Evolutionary conservation across 2,329 filamentous ascomycete species (phyloP), one percentile per base, ranked within the genome.

Genomic region (Dactylellina parvicollis): DNA sequence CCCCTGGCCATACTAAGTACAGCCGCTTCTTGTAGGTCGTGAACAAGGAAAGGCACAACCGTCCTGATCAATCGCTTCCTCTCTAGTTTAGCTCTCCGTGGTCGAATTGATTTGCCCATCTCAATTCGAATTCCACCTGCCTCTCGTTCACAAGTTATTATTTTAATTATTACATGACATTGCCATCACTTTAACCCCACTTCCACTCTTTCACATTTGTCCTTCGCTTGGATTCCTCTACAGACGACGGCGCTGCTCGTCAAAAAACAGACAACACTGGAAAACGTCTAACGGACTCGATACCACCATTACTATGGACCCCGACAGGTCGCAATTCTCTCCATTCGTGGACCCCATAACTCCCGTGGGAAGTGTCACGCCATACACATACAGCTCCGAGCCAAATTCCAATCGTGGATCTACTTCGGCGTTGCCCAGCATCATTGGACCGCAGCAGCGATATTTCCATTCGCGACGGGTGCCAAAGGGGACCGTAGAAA

Each of bases 381-480:
- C 74, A 9, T 72, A 72, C 40, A 59, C 62, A 20, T 75, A 75
- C 66, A 46, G 52, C 16, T 74, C 70, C 10, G 57, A 57, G 12
- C 62, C 62, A 16, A 73, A 67, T 44, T 75, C 74, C 9, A 74
- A 72, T 28, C 57, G 65, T 57, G 74, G 74, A n/a, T 75, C 71
- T 22, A 67, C 73, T 18, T 67, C 71, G 10, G 61, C 73, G 16
- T 54, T 66, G 28, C 74, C 74, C 26, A 70, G 79, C 50, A 75
- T 76, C 70, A 59, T 74, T 60, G 52, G 73, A 16, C 79, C 79
- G 40, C 79, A 79, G 38, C 82, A 83, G 76, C 83, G 84, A 59
- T 92, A 89, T 81, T 94, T 93, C 79, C 89, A 89, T 80, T 92
- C 90, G 16, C 84, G 90, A 69, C 83, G 90, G 73, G 86, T 94